Evolutionary conservation across 2,329 filamentous ascomycete species (phyloP).

Genomic region (Cadophora sp.): DNA sequence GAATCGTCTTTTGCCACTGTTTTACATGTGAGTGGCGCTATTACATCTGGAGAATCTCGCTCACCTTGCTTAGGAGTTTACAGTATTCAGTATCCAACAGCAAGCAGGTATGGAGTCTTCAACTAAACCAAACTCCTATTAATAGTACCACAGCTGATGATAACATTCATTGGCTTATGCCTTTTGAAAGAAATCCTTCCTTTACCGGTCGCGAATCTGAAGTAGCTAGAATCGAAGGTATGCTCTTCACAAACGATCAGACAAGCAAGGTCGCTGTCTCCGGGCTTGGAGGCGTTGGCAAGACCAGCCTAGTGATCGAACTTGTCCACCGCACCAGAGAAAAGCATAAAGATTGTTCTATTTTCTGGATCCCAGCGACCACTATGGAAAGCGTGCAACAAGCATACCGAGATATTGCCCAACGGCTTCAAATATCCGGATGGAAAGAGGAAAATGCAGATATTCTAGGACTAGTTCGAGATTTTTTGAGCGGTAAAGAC

Average conservation of each 20-base stretch:
- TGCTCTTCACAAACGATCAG: conserved; percentile 31
- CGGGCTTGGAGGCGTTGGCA: conserved; percentile 52
- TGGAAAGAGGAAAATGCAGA: conserved; percentile 27
- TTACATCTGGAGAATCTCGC: neutral
- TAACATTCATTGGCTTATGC: too few relatives aligned
- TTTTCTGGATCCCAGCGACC: conserved; percentile 54
- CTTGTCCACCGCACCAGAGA: conserved; percentile 49
- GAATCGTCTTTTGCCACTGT: neutral
- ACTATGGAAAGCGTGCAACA: conserved; percentile 43
- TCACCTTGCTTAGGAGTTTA: neutral
- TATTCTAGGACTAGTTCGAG: conserved; percentile 28
- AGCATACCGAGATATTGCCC: conserved; percentile 47
- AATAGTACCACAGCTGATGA: too few relatives aligned
- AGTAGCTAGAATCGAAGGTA: too few relatives aligned
- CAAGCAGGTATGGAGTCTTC: too few relatives aligned
- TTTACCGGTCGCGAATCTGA: too few relatives aligned
- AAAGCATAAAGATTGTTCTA: conserved; percentile 46
- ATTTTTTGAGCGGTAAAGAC: conserved; percentile 28
- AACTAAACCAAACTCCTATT: too few relatives aligned
- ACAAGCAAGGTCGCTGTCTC: conserved; percentile 39
- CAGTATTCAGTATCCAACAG: neutral
- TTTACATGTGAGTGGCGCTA: neutral
- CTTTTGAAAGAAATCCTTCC: too few relatives aligned
- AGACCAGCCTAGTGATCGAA: conserved; percentile 51
- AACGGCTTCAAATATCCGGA: conserved; percentile 28